A percentile compares a stretch with the other conserved stretches of the same genome.
Conservation (phyloP, 2,329 filamentous ascomycete genomes). For the Alternaria consortialis region DNA sequence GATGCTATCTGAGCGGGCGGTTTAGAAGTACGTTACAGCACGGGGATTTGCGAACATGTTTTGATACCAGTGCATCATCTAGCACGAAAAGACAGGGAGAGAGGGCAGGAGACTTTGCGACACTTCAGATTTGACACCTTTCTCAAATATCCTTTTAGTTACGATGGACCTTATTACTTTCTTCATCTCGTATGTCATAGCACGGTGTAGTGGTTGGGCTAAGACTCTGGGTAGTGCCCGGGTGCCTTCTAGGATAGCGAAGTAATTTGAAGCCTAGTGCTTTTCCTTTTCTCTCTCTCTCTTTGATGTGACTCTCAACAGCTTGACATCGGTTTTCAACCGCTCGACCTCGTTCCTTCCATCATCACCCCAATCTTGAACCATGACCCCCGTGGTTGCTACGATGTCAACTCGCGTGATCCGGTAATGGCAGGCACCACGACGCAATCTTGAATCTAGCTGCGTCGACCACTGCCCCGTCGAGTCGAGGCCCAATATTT, state of each 20-base stretch:
- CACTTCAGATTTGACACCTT: conserved; percentile 41
- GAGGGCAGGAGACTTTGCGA: conserved; percentile 24
- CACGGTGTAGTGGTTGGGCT: conserved; percentile 35
- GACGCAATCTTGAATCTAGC: not conserved
- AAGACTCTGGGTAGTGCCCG: conserved; percentile 26
- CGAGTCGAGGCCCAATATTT: too few species aligned
- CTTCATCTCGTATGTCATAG: conserved; percentile 44
- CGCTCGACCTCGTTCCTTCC: not conserved
- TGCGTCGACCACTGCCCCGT: too few species aligned
- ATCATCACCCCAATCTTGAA: not conserved
- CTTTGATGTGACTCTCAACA: too few species aligned
- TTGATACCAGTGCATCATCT: conserved; percentile 53
- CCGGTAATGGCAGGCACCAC: not conserved
- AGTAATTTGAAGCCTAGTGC: conserved; percentile 34
- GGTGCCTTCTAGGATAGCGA: conserved; percentile 36
- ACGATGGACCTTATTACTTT: conserved; percentile 38
- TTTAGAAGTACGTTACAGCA: conserved; percentile 5
- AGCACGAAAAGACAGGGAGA: conserved; percentile 35
- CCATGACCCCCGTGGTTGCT: not conserved
- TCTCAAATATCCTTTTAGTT: conserved; percentile 50
- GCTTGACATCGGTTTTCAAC: not conserved
- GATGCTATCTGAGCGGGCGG: conserved; percentile 31
- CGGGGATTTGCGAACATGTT: conserved; percentile 33
- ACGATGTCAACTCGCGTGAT: not conserved
- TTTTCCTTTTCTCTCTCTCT: not conserved